Evolutionary conservation across 2,329 filamentous ascomycete species (phyloP), one percentile per base, ranked within the genome.

Genomic region (Beauveria rudraprayagi): DNA sequence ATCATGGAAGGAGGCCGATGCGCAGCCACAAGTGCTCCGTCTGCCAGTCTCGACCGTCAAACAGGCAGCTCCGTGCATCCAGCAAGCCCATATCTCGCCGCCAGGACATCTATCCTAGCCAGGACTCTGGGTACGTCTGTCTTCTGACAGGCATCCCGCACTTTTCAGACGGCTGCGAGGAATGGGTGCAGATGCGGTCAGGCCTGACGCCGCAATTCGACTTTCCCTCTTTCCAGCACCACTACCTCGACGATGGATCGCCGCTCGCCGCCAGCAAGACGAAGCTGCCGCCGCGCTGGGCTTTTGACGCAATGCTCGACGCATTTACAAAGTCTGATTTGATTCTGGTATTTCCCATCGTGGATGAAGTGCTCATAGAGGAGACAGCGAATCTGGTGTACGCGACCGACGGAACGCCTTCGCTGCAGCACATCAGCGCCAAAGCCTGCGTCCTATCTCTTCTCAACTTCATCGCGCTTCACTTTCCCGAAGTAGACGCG

Each of bases 391-490:
- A 72, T 0, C 40, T 70, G 0, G 82, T 80, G 0, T 84, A 83
- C 63, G 63, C 71, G 1, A 53, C 62, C 0, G 48, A 63, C 0
- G 57, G 62, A 5, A 41, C 62, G 3, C 37, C 63, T 9, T 62
- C 67, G 7, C 44, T 71, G 46, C 71, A 68, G 61, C 65, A 66
- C 3, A 67, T 74, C 3, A 71, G 71, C 30, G 74, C 76, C 17
- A 78, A 73, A 54, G 77, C 76, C 1, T 82, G 78, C 59, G 71
- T 84, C 0, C 73, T 81, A 54, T 73, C 80, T 0, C 83, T 84
- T 65, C 62, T 78, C 0, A 73, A 77, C 0, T 69, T 79, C 43
- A 66, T 71, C 5, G 55, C 64, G 17, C 40, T 46, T 19, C 59
- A 68, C 4, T 60, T 72, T 66, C 44, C 63, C 70, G 8, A 66